Evolutionary conservation across 495 filamentous ascomycete species (phyloP).

Genomic region (Astrothelium subdiscretum): DNA sequence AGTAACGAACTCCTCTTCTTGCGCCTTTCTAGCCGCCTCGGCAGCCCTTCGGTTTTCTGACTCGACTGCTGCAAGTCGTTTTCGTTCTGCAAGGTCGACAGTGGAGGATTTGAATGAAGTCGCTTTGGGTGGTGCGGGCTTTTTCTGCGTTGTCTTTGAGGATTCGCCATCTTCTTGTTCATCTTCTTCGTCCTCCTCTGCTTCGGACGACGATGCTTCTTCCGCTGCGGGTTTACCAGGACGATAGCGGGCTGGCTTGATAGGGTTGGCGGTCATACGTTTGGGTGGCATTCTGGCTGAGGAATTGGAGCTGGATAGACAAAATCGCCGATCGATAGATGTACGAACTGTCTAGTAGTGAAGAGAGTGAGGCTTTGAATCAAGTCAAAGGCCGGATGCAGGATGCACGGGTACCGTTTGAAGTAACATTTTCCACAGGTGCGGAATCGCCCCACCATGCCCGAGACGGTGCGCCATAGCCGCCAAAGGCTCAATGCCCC

Average conservation of each 20-base stretch:
- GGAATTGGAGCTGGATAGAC: neutral
- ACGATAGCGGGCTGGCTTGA: conserved; percentile 70
- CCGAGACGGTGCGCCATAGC: too few species aligned
- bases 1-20: conserved; percentile 36
- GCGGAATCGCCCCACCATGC: too few species aligned
- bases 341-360: too few species aligned
- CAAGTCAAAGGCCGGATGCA: too few species aligned
- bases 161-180: conserved; percentile 27
- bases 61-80: conserved; percentile 41
- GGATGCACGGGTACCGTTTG: too few species aligned
- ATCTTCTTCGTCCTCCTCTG: conserved; percentile 40
- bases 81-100: conserved; percentile 53
- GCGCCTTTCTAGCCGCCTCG: conserved; percentile 29
- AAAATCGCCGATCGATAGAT: too few species aligned
- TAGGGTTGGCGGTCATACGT: conserved; percentile 90
- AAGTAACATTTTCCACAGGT: too few species aligned
- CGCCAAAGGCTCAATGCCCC: too few species aligned
- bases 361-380: too few species aligned
- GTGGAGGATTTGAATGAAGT: conserved; percentile 39
- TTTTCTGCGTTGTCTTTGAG: too few species aligned
- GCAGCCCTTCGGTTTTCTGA: conserved; percentile 22
- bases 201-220: conserved; percentile 54
- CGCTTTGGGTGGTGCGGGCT: conserved; percentile 45
- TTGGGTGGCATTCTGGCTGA: conserved; percentile 61
- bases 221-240: conserved; percentile 70